phyloP scores from a whole-genome alignment of 169 alveolate species.

The Blepharisma undulans region DNA sequence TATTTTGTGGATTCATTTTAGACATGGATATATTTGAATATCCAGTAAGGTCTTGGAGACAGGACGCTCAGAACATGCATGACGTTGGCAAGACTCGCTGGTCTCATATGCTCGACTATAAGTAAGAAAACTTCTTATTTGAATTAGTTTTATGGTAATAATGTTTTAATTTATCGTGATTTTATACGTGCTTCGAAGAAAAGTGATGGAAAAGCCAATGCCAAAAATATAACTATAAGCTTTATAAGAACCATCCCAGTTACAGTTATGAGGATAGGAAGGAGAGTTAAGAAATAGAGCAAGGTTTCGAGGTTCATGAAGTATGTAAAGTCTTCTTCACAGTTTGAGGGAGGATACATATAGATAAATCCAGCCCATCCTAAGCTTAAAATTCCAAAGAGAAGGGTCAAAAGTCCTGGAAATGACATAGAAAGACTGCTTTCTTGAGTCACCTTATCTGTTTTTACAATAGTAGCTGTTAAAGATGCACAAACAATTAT shows the following conservation, averaged over 20 bases:
- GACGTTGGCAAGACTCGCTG: not conserved
- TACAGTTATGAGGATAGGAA: not conserved
- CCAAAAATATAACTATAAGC: not conserved
- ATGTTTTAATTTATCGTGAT: not conserved
- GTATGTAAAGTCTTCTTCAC: not conserved
- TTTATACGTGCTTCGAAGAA: not conserved
- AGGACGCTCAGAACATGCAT: not conserved
- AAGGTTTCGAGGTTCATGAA: not conserved
- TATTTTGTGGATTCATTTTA: not conserved
- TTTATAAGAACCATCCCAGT: not conserved
- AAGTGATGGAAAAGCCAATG: not conserved
- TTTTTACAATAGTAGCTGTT: not conserved
- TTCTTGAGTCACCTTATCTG: not conserved
- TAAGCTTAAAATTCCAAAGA: not conserved
- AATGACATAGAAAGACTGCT: not conserved
- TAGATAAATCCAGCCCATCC: not conserved
- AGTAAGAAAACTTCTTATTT: not conserved
- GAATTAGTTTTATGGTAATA: not conserved
- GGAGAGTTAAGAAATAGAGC: not conserved
- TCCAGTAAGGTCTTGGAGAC: not conserved
- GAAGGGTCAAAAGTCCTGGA: not conserved
- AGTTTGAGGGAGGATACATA: not conserved
- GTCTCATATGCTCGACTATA: not conserved
- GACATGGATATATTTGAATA: constrained; percentile 4
- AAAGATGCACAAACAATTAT: not conserved